These are phyloP conservation scores for Mixia osmundae DNA, from an alignment of 1,284 basidiomycete species.

Conservation along the genomic window DNA sequence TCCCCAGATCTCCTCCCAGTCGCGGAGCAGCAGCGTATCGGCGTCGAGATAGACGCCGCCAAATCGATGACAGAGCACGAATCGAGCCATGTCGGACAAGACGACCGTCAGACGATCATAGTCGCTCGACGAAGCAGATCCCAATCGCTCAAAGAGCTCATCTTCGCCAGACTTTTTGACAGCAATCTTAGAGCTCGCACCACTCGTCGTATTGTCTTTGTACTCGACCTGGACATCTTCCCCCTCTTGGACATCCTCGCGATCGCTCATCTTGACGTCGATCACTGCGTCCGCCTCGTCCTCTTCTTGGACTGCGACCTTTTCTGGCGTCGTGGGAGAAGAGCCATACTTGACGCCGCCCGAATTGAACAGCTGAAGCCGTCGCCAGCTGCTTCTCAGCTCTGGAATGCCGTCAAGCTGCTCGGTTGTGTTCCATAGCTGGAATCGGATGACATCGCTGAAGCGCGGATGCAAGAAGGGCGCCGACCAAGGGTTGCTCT, in stretches of 20 bases:
- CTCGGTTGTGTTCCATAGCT: constrained; percentile 73
- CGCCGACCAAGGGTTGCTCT: constrained; percentile 54
- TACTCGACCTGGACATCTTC: constrained; percentile 10
- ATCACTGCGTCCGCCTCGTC: constrained; percentile 20
- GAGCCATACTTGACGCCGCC: constrained; percentile 37
- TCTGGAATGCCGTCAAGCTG: constrained; percentile 59
- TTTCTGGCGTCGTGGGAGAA: constrained; percentile 2
- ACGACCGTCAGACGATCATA: constrained; percentile 62
- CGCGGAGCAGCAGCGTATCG: constrained; percentile 62
- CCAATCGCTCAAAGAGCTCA: constrained; percentile 42
- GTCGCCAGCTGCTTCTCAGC: constrained; percentile 49
- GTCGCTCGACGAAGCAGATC: constrained; percentile 45
- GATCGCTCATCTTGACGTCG: constrained; percentile 2
- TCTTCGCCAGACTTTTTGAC: constrained; percentile 26
- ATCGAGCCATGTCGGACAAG: constrained; percentile 65
- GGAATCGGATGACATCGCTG: constrained; percentile 55
- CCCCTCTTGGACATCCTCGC: constrained; percentile 14
- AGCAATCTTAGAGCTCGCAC: no score
- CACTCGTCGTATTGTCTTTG: constrained; percentile 4
- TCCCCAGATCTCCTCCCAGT: constrained; percentile 76
- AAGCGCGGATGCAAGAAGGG: constrained; percentile 62
- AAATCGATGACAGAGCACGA: constrained; percentile 59
- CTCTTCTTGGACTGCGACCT: constrained; percentile 22
- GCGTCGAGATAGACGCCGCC: constrained; percentile 71
- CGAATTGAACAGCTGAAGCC: constrained; percentile 43